Evolutionary conservation across 129 eudicot species (phyloP).

Genomic region (Flaveria ramosissima): DNA sequence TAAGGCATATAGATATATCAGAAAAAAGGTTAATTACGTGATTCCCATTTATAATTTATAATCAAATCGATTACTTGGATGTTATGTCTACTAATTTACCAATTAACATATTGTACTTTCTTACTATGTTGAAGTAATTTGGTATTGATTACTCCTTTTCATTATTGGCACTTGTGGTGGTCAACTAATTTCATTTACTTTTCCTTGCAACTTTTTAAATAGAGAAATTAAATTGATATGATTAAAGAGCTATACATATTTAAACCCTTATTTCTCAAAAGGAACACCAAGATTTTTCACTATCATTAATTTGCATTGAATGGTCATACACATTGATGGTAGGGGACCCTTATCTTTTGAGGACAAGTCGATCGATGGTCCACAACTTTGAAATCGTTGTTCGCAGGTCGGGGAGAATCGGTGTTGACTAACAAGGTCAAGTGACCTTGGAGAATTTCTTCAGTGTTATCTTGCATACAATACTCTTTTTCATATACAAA

Average conservation of each 20-base stretch:
- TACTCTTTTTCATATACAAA: too few relatives aligned
- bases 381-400: background rate
- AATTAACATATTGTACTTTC: background rate
- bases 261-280: background rate
- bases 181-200: conserved; percentile 2
- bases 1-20: background rate
- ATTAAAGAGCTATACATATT: background rate
- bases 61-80: background rate
- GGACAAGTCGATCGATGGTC: background rate
- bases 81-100: background rate
- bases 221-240: background rate
- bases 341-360: background rate
- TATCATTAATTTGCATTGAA: background rate
- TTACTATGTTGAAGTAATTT: background rate
- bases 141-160: background rate
- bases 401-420: too few relatives aligned
- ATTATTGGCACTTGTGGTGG: background rate
- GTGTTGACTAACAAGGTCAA: too few relatives aligned
- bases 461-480: too few relatives aligned
- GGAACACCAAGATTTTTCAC: background rate
- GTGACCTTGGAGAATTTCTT: too few relatives aligned
- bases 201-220: background rate
- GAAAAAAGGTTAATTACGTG: too few relatives aligned
- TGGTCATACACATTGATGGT: conserved; percentile 7
- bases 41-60: too few relatives aligned